A percentile compares a stretch with the other conserved stretches of the same genome.
phyloP scores from a whole-genome alignment of 2,329 filamentous ascomycete genomes.

The Karstenula rhodostoma region DNA sequence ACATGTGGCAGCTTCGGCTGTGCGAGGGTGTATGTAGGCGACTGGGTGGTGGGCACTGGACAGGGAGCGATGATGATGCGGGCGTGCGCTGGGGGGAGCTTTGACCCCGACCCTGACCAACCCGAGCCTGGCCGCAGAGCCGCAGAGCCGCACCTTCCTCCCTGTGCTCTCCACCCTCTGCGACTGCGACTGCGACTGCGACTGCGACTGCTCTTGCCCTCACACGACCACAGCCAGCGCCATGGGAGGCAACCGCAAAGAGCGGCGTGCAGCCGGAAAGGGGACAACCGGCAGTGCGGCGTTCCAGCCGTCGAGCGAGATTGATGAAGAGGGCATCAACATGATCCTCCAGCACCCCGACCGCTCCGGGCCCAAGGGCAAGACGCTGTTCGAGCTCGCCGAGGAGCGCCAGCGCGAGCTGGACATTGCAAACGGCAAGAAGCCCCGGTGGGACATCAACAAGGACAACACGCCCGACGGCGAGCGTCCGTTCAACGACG shows the following conservation, averaged over 20 bases:
- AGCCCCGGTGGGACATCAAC: slow-evolving; percentile 48
- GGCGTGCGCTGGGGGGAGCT: slow-evolving; percentile 8
- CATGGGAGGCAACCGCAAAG: slow-evolving; percentile 54
- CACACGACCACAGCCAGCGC: slow-evolving; percentile 12
- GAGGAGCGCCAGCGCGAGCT: slow-evolving; percentile 63
- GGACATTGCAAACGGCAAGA: slow-evolving; percentile 58
- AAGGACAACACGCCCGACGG: slow-evolving; percentile 46
- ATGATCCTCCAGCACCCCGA: slow-evolving; percentile 75
- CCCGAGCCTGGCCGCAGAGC: slow-evolving; percentile 31
- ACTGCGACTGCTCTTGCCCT: no score
- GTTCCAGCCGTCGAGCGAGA: slow-evolving; percentile 48
- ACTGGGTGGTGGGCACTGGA: neutral
- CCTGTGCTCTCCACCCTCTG: slow-evolving; percentile 15
- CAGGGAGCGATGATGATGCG: slow-evolving; percentile 10
- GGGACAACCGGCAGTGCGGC: slow-evolving; percentile 37
- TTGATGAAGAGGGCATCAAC: slow-evolving; percentile 56
- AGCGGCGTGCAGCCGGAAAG: slow-evolving; percentile 53
- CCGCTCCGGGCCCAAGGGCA: slow-evolving; percentile 65
- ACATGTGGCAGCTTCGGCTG: neutral
- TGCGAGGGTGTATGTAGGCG: neutral
- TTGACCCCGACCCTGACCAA: slow-evolving; percentile 8
- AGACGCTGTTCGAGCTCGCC: slow-evolving; percentile 78
- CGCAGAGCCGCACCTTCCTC: slow-evolving; percentile 36
- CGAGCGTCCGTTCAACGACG: slow-evolving; percentile 45
- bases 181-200: no score